These are phyloP conservation scores for Bipolaris sorokiniana DNA, from an alignment of 2,329 filamentous ascomycete species.

Conservation along the genomic window DNA sequence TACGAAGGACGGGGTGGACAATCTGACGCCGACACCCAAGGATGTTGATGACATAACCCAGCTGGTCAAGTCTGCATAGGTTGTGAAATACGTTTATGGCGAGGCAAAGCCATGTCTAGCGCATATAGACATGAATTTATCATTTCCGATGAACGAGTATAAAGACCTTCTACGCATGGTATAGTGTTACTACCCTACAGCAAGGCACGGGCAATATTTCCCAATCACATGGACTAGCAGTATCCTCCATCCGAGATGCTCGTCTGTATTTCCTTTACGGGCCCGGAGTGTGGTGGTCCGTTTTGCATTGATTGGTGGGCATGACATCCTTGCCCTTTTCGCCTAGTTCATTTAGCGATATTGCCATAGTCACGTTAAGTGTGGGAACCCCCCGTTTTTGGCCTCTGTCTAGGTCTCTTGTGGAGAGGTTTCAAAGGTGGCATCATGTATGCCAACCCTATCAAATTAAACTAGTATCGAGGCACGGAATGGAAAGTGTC, in stretches of 20 bases:
- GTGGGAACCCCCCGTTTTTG: conserved; percentile 1
- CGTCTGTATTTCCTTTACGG: background rate
- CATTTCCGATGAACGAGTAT: background rate
- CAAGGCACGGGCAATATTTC: background rate
- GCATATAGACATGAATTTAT: background rate
- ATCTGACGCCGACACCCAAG: conserved; percentile 81
- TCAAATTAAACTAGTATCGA: conserved; percentile 5
- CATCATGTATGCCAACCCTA: conserved; percentile 5
- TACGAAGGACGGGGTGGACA: conserved; percentile 78
- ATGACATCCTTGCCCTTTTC: conserved; percentile 4
- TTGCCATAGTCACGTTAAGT: conserved; percentile 6
- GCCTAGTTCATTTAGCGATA: conserved; percentile 14
- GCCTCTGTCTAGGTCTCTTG: background rate
- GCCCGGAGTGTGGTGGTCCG: background rate
- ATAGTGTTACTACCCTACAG: background rate
- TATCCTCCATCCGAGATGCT: background rate
- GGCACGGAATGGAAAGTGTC: background rate
- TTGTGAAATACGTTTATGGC: background rate
- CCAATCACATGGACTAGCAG: background rate
- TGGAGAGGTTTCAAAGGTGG: background rate
- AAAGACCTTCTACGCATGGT: background rate
- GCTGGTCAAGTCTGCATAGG: conserved; percentile 55
- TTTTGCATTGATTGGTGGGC: conserved; percentile 12
- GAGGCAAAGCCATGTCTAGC: background rate
- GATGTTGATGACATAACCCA: conserved; percentile 69